Percentiles rank a stretch among this genome's conserved stretches.
These are phyloP conservation scores for Ochetophila trinervis DNA, from an alignment of 306 rosid genomes.

Conservation along the genomic window DNA sequence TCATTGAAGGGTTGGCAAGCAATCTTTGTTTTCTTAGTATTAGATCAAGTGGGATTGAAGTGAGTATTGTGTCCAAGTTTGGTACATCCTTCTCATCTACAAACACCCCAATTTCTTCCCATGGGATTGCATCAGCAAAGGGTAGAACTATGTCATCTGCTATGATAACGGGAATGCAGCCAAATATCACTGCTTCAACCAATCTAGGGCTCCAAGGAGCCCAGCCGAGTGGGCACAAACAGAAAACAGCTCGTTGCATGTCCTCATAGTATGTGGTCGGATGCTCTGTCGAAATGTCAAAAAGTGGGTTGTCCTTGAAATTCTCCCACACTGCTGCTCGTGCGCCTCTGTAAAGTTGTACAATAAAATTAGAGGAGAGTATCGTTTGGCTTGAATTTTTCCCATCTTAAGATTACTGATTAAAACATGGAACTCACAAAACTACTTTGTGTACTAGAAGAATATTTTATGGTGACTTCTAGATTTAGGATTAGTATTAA, in stretches of 20 bases:
- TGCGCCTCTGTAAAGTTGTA: constrained; percentile 60
- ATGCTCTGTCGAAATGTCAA: constrained; percentile 93
- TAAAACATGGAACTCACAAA: no score
- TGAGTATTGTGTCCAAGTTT: constrained; percentile 76
- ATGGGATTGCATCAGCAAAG: constrained; percentile 97
- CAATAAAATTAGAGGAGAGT: no score
- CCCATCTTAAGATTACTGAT: no score
- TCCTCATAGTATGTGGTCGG: constrained; percentile 95
- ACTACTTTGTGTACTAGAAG: background rate
- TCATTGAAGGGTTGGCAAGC: constrained; percentile 98
- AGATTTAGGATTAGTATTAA: background rate
- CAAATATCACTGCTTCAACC: constrained; percentile 95
- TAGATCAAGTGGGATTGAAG: constrained; percentile 81
- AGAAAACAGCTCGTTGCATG: constrained; percentile 95
- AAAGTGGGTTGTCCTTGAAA: constrained; percentile 91
- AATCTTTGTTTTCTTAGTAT: constrained; percentile 85
- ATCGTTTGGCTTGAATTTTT: no score
- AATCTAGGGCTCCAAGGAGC: constrained; percentile 99
- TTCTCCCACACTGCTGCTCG: constrained; percentile 99
- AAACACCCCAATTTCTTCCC: constrained; percentile 94
- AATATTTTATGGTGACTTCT: background rate
- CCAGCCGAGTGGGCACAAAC: constrained; percentile 98
- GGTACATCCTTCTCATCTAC: constrained; percentile 88
- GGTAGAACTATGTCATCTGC: constrained; percentile 97
- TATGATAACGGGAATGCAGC: constrained; percentile 95